phyloP scores from a whole-genome alignment of 805 yeast genomes.

The Kuraishia molischiana region DNA sequence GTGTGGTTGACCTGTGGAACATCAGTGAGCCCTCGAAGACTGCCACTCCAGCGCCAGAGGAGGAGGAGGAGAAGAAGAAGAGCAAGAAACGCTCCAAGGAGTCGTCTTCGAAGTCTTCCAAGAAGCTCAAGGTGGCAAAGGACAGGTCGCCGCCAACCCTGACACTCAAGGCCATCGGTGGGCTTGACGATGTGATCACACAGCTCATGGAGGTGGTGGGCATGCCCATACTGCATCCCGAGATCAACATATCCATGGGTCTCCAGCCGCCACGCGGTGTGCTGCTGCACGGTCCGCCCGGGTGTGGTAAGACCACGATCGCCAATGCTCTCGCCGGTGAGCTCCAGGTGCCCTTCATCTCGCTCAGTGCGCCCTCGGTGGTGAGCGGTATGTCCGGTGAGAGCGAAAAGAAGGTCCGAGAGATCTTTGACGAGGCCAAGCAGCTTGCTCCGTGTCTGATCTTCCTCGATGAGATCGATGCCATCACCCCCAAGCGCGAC shows the following conservation, averaged over 20 bases:
- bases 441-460: conserved; percentile 83
- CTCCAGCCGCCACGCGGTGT: conserved; percentile 95
- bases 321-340: conserved; percentile 97
- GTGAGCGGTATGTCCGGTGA: conserved; percentile 99
- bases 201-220: conserved; percentile 88
- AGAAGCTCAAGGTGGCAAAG: conserved; percentile 26
- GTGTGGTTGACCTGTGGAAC: conserved; percentile 67
- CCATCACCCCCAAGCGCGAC: conserved; percentile 96
- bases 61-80: conserved; percentile 20
- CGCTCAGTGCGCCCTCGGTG: conserved; percentile 88
- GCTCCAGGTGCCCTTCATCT: conserved; percentile 84
- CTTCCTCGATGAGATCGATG: conserved; percentile 95
- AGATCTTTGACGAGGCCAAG: conserved; percentile 88
- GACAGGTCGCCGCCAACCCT: conserved; percentile 64
- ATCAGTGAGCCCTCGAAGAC: conserved; percentile 8
- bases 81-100: conserved; percentile 46
- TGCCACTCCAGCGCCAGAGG: conserved; percentile 8
- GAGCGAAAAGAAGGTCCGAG: conserved; percentile 88
- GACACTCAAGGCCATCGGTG: conserved; percentile 73
- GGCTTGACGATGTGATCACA: conserved; percentile 75
- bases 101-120: conserved; percentile 12
- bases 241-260: conserved; percentile 77
- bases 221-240: conserved; percentile 89
- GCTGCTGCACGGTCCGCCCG: conserved; percentile 95
- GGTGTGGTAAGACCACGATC: conserved; percentile 95